These are phyloP conservation scores for Agarophyton chilense DNA, from an alignment of 23 red algal genomes.

Conservation along the genomic window DNA sequence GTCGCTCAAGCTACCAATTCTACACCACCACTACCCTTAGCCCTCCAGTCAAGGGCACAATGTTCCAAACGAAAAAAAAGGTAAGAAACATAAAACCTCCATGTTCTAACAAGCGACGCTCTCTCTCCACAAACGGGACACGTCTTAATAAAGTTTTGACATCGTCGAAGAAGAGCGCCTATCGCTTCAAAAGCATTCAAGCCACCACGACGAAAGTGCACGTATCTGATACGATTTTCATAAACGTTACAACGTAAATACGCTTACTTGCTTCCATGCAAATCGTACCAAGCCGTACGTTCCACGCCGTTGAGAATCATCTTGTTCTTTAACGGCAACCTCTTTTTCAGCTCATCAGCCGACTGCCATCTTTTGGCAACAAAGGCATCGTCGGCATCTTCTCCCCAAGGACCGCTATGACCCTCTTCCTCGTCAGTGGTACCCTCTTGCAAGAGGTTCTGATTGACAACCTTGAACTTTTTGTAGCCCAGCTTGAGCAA, in stretches of 20 bases:
- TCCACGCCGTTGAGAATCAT: background rate
- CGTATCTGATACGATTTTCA: background rate
- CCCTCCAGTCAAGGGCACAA: no score
- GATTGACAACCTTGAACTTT: constrained; percentile 47
- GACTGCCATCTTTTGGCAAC: constrained; percentile 32
- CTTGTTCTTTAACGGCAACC: constrained; percentile 40
- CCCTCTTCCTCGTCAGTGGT: background rate
- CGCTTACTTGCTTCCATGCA: constrained; percentile 38
- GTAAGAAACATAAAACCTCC: no score
- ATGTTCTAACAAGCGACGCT: no score
- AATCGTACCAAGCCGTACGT: constrained; percentile 46
- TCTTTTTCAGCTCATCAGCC: constrained; percentile 24
- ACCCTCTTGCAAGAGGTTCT: constrained; percentile 25
- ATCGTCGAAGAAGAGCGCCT: no score
- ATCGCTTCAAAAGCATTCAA: no score
- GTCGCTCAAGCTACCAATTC: no score
- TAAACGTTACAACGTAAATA: no score
- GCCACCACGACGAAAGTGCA: background rate
- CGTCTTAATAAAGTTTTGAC: no score
- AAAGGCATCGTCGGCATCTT: constrained; percentile 46
- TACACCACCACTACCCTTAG: no score
- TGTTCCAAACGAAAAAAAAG: no score
- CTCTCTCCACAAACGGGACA: no score
- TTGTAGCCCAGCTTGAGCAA: constrained; percentile 33
- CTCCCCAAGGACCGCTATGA: constrained; percentile 58